These are phyloP conservation scores for Colletotrichum sansevieriae DNA, from an alignment of 2,329 filamentous ascomycete genomes.

Conservation along the genomic window DNA sequence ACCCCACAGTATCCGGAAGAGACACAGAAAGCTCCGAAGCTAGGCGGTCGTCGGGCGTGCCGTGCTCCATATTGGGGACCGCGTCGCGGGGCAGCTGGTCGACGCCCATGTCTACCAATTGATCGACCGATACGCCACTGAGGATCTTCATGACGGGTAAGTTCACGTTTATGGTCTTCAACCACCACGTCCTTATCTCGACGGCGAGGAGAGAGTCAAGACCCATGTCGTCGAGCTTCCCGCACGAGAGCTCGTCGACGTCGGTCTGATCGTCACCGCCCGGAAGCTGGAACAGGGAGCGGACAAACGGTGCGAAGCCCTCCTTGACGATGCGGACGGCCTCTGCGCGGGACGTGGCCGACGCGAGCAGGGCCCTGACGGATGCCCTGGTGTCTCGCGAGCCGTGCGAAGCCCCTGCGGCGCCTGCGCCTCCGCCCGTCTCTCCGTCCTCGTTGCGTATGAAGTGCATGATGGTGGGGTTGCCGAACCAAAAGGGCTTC, in stretches of 20 bases:
- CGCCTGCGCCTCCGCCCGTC: not conserved
- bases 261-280: no score
- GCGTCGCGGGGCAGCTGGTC: not conserved
- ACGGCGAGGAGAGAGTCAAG: conserved; percentile 47
- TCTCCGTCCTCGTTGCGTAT: not conserved
- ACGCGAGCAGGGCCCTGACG: no score
- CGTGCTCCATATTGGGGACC: not conserved
- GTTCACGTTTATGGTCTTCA: conserved; percentile 57
- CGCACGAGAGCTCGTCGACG: no score
- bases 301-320: no score
- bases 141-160: conserved; percentile 61
- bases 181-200: conserved; percentile 60
- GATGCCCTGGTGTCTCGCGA: no score
- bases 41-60: no score
- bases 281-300: no score
- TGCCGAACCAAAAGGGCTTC: conserved; percentile 6
- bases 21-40: no score
- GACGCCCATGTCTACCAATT: conserved; percentile 1
- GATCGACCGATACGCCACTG: conserved; percentile 46
- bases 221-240: conserved; percentile 41
- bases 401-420: no score
- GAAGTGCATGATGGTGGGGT: conserved; percentile 7
- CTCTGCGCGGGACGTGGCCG: no score
- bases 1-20: no score
- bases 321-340: no score